A percentile compares a stretch with the other conserved stretches of the same genome.
Evolutionary conservation across 805 yeast genomes (phyloP).

Genomic region (Nakazawaea anatomiae): DNA sequence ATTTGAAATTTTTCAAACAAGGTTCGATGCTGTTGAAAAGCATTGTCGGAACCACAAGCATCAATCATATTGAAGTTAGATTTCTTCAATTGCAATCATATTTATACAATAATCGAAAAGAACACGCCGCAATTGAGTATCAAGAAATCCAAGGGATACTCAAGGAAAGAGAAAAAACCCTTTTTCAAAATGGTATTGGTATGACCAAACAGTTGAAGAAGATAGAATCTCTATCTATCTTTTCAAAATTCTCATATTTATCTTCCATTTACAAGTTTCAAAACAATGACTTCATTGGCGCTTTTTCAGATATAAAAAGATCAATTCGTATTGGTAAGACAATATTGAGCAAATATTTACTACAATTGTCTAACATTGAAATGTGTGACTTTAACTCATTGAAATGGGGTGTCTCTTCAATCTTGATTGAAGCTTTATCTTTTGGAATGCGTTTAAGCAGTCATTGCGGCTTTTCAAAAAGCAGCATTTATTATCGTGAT

Average conservation of each 20-base stretch:
- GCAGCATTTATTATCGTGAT: conserved; percentile 45
- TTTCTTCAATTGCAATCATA: conserved; percentile 7
- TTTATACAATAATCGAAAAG: conserved; percentile 11
- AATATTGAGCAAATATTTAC: conserved; percentile 36
- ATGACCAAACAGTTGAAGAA: not conserved
- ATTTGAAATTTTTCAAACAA: conserved; percentile 10
- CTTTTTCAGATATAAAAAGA: conserved; percentile 36
- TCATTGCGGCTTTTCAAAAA: conserved; percentile 52
- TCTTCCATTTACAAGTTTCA: conserved; percentile 20
- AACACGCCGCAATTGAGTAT: not conserved
- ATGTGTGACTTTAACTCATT: conserved; percentile 19
- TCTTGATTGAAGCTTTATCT: conserved; percentile 32
- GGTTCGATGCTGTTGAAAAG: conserved; percentile 14
- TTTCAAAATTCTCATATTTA: conserved; percentile 27
- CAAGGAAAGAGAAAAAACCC: not conserved
- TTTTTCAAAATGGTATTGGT: not conserved
- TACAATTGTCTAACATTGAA: conserved; percentile 14
- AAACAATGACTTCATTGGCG: conserved; percentile 18
- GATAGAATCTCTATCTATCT: conserved; percentile 20
- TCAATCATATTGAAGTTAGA: not conserved
- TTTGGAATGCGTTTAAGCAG: conserved; percentile 32
- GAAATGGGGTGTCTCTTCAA: conserved; percentile 30
- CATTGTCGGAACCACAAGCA: conserved; percentile 5
- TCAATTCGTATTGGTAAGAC: conserved; percentile 50
- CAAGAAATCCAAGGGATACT: not conserved